Evolutionary conservation across 2,329 filamentous ascomycete genomes (phyloP).

Genomic region (Apiospora pterosperma): DNA sequence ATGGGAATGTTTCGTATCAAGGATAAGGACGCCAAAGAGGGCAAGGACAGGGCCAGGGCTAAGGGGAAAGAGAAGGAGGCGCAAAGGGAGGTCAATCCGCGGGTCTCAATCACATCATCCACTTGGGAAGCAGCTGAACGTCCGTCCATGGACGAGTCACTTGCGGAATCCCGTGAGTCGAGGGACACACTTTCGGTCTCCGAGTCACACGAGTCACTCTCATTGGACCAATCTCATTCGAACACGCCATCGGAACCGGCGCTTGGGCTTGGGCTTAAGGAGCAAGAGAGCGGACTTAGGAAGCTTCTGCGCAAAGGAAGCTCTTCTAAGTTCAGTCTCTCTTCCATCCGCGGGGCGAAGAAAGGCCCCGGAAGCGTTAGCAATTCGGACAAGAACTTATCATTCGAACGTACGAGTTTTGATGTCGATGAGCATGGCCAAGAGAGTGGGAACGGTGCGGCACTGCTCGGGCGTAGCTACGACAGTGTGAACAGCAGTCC

Average conservation of each 20-base stretch:
- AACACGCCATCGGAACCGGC: constrained; percentile 55
- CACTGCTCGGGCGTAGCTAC: constrained; percentile 43
- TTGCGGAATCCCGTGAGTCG: constrained; percentile 51
- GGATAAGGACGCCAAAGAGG: constrained; percentile 22
- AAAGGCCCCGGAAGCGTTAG: constrained; percentile 55
- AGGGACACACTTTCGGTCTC: constrained; percentile 55
- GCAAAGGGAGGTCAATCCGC: constrained; percentile 37
- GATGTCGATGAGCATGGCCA: constrained; percentile 56
- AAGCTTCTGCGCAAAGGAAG: constrained; percentile 64
- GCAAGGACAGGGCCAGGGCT: constrained; percentile 34
- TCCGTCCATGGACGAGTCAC: constrained; percentile 42
- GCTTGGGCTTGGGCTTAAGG: constrained; percentile 37
- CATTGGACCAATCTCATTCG: constrained; percentile 52
- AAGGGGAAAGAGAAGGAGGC: constrained; percentile 38
- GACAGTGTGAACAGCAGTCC: constrained; percentile 57
- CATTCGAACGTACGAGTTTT: constrained; percentile 55
- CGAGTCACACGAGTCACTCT: constrained; percentile 58
- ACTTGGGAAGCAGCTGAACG: constrained; percentile 31
- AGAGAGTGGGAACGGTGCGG: constrained; percentile 19
- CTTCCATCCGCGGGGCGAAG: constrained; percentile 50
- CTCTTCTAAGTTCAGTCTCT: constrained; percentile 62
- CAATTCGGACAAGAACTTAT: constrained; percentile 55
- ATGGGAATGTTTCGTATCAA: constrained; percentile 61
- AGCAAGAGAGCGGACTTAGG: constrained; percentile 55
- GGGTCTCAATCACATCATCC: constrained; percentile 33